phyloP scores from a whole-genome alignment of 2,329 filamentous ascomycete species.

The Laburnicola sp. region DNA sequence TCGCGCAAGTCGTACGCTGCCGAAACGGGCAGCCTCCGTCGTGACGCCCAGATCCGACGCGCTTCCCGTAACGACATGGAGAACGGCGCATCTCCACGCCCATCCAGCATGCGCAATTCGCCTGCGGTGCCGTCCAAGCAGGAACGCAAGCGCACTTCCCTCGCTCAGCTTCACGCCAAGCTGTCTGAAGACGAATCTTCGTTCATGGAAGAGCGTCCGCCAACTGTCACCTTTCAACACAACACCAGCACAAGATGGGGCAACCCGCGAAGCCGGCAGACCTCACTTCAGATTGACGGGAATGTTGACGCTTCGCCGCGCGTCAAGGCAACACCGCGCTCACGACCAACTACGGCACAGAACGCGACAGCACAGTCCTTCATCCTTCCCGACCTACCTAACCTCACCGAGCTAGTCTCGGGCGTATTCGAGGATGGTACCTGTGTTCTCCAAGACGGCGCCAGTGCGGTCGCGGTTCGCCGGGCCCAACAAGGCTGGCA shows the following conservation, averaged over 20 bases:
- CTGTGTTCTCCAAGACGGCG: constrained; percentile 57
- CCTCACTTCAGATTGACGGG: constrained; percentile 44
- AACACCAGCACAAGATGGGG: constrained; percentile 61
- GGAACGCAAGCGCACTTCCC: constrained; percentile 51
- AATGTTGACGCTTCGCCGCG: constrained; percentile 27
- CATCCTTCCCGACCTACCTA: constrained; percentile 62
- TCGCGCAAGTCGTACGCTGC: constrained; percentile 40
- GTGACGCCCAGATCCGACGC: constrained; percentile 51
- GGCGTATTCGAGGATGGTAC: constrained; percentile 62
- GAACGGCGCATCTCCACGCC: constrained; percentile 41
- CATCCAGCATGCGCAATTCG: constrained; percentile 42
- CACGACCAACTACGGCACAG: constrained; percentile 47
- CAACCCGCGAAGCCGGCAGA: constrained; percentile 45
- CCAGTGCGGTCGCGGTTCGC: constrained; percentile 59
- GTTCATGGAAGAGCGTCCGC: constrained; percentile 55
- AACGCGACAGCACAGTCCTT: constrained; percentile 63
- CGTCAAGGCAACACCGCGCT: constrained; percentile 26
- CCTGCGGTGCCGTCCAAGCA: constrained; percentile 36
- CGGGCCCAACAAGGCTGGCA: constrained; percentile 47
- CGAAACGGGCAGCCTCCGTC: constrained; percentile 46
- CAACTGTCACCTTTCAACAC: constrained; percentile 45
- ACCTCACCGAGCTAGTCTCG: constrained; percentile 64
- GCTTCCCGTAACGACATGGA: constrained; percentile 49
- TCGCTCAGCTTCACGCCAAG: constrained; percentile 61
- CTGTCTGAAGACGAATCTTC: constrained; percentile 59